Evolutionary conservation across 768 basidiomycete genomes (phyloP).

Genomic region (Naganishia randhawae): DNA sequence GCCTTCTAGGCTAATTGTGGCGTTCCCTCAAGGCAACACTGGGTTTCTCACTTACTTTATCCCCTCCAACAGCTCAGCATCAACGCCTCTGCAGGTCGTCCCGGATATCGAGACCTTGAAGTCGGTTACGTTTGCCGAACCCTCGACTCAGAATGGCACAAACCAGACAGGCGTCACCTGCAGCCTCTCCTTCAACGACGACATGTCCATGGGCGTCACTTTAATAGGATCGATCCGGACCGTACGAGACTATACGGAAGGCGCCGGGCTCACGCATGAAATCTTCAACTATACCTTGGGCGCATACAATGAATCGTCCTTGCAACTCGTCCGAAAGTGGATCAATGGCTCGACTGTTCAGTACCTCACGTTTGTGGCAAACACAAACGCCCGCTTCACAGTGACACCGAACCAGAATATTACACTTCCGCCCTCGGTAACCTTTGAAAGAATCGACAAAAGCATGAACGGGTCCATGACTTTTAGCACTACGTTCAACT

Average conservation of each 20-base stretch:
- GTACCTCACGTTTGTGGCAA: slow-evolving; percentile 43
- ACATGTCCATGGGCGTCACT: slow-evolving; percentile 54
- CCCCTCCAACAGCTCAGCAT: slow-evolving; percentile 38
- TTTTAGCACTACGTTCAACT: slow-evolving; percentile 49
- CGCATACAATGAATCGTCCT: slow-evolving; percentile 47
- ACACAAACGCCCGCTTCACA: slow-evolving; percentile 50
- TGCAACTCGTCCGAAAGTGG: slow-evolving; percentile 53
- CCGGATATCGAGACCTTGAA: slow-evolving; percentile 41
- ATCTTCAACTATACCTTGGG: slow-evolving; percentile 56
- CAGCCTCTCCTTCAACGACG: slow-evolving; percentile 47
- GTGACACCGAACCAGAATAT: slow-evolving; percentile 50
- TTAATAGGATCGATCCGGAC: slow-evolving; percentile 55
- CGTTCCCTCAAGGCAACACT: slow-evolving; percentile 55
- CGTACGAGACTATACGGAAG: slow-evolving; percentile 55
- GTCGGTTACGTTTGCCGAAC: slow-evolving; percentile 30
- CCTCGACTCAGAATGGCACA: slow-evolving; percentile 23
- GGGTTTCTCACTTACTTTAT: slow-evolving; percentile 55
- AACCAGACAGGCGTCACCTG: slow-evolving; percentile 54
- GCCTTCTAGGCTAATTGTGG: slow-evolving; percentile 52
- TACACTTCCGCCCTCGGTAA: slow-evolving; percentile 51
- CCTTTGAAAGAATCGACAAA: slow-evolving; percentile 47
- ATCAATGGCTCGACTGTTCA: slow-evolving; percentile 53
- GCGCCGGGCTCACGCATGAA: slow-evolving; percentile 46
- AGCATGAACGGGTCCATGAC: slow-evolving; percentile 37
- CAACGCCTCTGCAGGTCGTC: slow-evolving; percentile 32